Percentiles rank a stretch among this genome's conserved stretches.
Evolutionary conservation across 129 eudicot genomes (phyloP).

Genomic region (Mikania micrantha): DNA sequence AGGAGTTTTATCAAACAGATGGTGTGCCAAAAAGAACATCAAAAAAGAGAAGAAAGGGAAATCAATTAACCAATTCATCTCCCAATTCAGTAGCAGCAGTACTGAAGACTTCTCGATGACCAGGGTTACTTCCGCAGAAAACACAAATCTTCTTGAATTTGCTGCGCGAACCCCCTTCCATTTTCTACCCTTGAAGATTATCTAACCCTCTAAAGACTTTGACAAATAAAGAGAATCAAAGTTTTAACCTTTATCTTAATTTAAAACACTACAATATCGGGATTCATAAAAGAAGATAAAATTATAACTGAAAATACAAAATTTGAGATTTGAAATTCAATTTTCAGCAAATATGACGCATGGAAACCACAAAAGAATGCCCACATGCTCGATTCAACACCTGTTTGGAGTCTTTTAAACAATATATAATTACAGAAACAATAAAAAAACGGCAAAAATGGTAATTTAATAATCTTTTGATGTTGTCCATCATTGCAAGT

Average conservation of each 20-base stretch:
- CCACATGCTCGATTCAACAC: slow-evolving; percentile 33
- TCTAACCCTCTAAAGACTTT: slow-evolving; percentile 13
- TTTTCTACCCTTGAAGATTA: slow-evolving; percentile 14
- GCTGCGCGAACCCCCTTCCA: slow-evolving; percentile 43
- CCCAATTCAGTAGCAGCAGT: slow-evolving; percentile 87
- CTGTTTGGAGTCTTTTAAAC: slow-evolving; percentile 26
- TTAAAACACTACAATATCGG: background rate
- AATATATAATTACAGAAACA: background rate
- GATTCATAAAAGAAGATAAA: background rate
- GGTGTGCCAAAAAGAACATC: slow-evolving; percentile 1
- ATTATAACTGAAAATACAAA: background rate
- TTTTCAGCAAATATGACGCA: slow-evolving; percentile 19
- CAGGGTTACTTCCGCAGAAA: slow-evolving; percentile 90
- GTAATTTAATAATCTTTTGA: slow-evolving; percentile 12
- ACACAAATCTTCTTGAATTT: slow-evolving; percentile 79
- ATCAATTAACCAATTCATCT: slow-evolving; percentile 67
- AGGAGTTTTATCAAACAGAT: slow-evolving; percentile 7
- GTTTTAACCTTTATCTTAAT: slow-evolving; percentile 17
- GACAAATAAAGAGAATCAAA: slow-evolving; percentile 13
- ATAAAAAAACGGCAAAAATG: slow-evolving; percentile 8
- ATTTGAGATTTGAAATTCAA: background rate
- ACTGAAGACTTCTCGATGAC: slow-evolving; percentile 75
- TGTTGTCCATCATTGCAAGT: slow-evolving; percentile 18
- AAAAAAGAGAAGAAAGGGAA: background rate
- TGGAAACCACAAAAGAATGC: slow-evolving; percentile 19